Percentiles rank a stretch among this genome's conserved stretches.
phyloP scores from a whole-genome alignment of 441 rosid species.

The Mallotus repandus region DNA sequence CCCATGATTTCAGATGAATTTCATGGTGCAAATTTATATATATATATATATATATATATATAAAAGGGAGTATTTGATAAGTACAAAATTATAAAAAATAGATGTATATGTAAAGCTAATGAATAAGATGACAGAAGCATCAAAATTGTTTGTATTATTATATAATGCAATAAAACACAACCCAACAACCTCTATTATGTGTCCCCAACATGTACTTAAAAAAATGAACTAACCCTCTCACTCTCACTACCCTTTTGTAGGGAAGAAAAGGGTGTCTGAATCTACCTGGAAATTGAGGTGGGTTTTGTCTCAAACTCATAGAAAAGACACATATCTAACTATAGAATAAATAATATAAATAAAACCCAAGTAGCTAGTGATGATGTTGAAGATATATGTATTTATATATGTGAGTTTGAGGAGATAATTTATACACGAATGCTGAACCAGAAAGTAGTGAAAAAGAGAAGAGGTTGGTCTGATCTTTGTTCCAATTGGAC shows the following conservation, averaged over 20 bases:
- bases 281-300: conserved; percentile 69
- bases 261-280: conserved; percentile 48
- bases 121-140: conserved; percentile 25
- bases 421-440: conserved; percentile 49
- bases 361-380: not conserved
- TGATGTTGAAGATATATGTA: not conserved
- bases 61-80: not conserved
- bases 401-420: conserved; percentile 26
- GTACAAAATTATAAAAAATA: not conserved
- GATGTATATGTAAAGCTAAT: not conserved
- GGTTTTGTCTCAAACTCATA: conserved; percentile 43
- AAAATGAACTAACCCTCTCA: conserved; percentile 8
- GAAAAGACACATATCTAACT: conserved; percentile 14
- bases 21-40: not conserved
- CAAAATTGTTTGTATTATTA: conserved; percentile 19
- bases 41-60: too few relatives aligned
- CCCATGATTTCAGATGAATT: conserved; percentile 14
- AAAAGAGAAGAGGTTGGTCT: not conserved
- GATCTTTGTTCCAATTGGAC: conserved; percentile 23
- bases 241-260: conserved; percentile 27
- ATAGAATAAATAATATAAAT: not conserved
- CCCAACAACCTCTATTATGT: conserved; percentile 32
- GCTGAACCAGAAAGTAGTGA: not conserved
- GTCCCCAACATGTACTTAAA: conserved; percentile 33
- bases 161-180: conserved; percentile 17